Base-by-base conservation (phyloP, 2,329 filamentous ascomycete genomes). In the Neopestalotiopsis sp. region DNA sequence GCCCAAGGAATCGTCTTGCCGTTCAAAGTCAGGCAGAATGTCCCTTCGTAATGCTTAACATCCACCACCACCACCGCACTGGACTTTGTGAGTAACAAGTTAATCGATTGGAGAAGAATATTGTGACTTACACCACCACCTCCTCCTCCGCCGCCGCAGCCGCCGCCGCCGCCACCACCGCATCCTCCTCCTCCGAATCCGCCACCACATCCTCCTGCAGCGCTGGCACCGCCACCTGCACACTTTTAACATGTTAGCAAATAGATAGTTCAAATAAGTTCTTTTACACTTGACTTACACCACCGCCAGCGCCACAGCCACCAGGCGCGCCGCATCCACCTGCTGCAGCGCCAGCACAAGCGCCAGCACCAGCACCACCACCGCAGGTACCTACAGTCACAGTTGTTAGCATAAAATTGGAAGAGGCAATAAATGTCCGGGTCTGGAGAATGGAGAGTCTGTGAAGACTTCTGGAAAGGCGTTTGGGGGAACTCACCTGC, bases 351-450 rank as follows among this genome's bases (percentile, higher is more conserved):
- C 79, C 82, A 17, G 81, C 81, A 70, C 83, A 85, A 10, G 81
- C 82, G 14, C 74, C 80, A 14, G 78, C 74, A 7, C 75, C 80
- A 4, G 42, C 61, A 30, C 34, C 61, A 4, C 74, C 79, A 1
- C 81, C 81, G 71, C 88, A 90, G 1, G 84, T 88, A 0, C 87
- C 88, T 38, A 10, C 10, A 38, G 10, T 38, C 10, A 1, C 10
- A 4, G 34, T 38, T 0, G 10, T 38, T 10, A 38, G 34, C 3
- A 38, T 38, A 5, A 3, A 3, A 0, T 38, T 38, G 34, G 10
- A 38, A 38, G 34, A 38, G 5, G 10, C 34, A 10, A 38, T 5
- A 3, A 10, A 38, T 38, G 1, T 10, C 34, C 10, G 1, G 10
- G 5, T 10, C 2, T 10, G 2, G 10, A 38, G 1, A 7, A 9